A percentile compares a stretch with the other conserved stretches of the same genome.
Conservation (phyloP, 2,329 filamentous ascomycete genomes). For the Dothideomycetes sp. region DNA sequence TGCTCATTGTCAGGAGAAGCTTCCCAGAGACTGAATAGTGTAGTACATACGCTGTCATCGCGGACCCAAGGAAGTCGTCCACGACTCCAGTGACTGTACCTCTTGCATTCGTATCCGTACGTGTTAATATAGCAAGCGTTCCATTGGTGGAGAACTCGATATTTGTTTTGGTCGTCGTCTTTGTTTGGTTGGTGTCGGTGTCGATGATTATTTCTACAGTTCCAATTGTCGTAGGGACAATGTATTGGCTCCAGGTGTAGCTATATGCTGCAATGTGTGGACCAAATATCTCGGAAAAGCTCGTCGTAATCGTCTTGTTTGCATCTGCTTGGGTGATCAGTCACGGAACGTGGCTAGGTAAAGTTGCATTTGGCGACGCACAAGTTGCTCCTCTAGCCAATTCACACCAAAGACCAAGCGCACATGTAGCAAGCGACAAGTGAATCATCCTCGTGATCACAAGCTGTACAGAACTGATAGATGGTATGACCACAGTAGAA, state of each 20-base stretch:
- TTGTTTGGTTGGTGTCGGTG: conserved; percentile 1
- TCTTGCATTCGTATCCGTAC: conserved; percentile 6
- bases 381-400: neutral
- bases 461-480: too few species aligned
- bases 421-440: neutral
- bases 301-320: neutral
- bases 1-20: neutral
- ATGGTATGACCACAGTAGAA: too few species aligned
- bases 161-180: conserved; percentile 1
- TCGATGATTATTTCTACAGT: neutral
- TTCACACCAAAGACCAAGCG: neutral
- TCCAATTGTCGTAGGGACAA: neutral
- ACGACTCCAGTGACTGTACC: conserved; percentile 5
- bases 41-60: neutral
- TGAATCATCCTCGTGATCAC: neutral
- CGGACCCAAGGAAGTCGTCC: neutral
- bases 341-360: too few species aligned
- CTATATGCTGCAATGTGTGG: neutral
- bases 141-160: conserved; percentile 1
- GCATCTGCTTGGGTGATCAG: neutral
- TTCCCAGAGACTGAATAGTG: neutral
- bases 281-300: neutral
- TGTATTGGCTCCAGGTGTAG: neutral
- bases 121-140: conserved; percentile 1
- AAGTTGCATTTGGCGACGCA: too few species aligned